Conservation (phyloP, 1,284 basidiomycete species). For the Anthracocystis setariae region DNA sequence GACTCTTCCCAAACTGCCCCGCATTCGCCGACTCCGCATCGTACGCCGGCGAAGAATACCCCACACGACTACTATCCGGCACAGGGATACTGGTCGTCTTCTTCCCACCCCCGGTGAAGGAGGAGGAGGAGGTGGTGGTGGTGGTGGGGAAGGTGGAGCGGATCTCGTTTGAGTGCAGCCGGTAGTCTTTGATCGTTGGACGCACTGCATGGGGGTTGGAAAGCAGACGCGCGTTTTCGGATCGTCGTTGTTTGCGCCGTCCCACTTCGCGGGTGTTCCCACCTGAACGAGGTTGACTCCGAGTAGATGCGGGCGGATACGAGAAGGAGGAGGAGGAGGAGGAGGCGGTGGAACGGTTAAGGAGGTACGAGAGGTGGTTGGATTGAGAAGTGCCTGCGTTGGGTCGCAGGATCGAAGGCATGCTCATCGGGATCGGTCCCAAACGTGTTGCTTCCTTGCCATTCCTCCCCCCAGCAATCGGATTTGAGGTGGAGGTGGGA, state of each 20-base stretch:
- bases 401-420: constrained; percentile 50
- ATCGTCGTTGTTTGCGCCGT: constrained; percentile 40
- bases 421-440: constrained; percentile 40
- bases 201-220: constrained; percentile 54
- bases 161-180: constrained; percentile 47
- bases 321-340: constrained; percentile 32
- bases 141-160: constrained; percentile 52
- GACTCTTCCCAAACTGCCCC: constrained; percentile 54
- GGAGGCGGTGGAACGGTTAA: constrained; percentile 2
- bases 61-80: constrained; percentile 5
- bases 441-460: neutral
- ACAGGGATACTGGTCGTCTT: constrained; percentile 17
- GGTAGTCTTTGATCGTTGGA: constrained; percentile 49
- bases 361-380: constrained; percentile 23
- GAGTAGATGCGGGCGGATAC: constrained; percentile 14
- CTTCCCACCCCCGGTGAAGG: neutral
- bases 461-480: neutral
- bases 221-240: constrained; percentile 50
- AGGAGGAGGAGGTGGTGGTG: too few relatives aligned
- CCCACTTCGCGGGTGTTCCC: constrained; percentile 13
- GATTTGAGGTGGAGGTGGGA: constrained; percentile 1
- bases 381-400: constrained; percentile 13
- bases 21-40: constrained; percentile 34
- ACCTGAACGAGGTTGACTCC: neutral
- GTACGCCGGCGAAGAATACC: constrained; percentile 20